These are phyloP conservation scores for Musa beccarii DNA, from an alignment of 176 grass and related monocot genomes.

Conservation along the genomic window DNA sequence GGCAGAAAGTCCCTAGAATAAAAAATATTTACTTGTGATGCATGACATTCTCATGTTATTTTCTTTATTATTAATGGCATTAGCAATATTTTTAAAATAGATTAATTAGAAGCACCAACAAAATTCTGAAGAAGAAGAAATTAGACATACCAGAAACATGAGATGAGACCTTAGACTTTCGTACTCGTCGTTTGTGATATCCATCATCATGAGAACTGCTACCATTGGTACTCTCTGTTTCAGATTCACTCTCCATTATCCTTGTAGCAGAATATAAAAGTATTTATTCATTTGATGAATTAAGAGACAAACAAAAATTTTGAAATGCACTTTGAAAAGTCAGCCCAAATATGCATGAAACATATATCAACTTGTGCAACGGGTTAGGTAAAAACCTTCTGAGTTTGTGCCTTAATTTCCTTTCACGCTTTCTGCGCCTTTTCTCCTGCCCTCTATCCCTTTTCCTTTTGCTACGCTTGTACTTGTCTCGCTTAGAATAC, in stretches of 20 bases:
- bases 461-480: constrained; percentile 64
- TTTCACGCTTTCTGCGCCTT: constrained; percentile 66
- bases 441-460: constrained; percentile 63
- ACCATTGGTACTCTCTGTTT: constrained; percentile 40
- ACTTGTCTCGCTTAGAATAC: constrained; percentile 54
- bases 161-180: constrained; percentile 52
- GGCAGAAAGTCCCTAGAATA: too few relatives aligned
- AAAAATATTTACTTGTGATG: background rate
- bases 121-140: constrained; percentile 10
- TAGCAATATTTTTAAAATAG: background rate
- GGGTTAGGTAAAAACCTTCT: constrained; percentile 39
- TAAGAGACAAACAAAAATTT: background rate
- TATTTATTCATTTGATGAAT: background rate
- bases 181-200: constrained; percentile 36
- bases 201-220: constrained; percentile 45
- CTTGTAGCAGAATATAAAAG: constrained; percentile 34
- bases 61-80: background rate
- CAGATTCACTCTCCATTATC: constrained; percentile 34
- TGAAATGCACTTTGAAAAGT: background rate
- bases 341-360: background rate
- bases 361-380: background rate
- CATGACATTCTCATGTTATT: background rate
- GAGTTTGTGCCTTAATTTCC: constrained; percentile 58
- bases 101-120: background rate
- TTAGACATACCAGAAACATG: constrained; percentile 58